Conservation (phyloP, 148 eudicot species). For the Salicornia ramosissima region DNA sequence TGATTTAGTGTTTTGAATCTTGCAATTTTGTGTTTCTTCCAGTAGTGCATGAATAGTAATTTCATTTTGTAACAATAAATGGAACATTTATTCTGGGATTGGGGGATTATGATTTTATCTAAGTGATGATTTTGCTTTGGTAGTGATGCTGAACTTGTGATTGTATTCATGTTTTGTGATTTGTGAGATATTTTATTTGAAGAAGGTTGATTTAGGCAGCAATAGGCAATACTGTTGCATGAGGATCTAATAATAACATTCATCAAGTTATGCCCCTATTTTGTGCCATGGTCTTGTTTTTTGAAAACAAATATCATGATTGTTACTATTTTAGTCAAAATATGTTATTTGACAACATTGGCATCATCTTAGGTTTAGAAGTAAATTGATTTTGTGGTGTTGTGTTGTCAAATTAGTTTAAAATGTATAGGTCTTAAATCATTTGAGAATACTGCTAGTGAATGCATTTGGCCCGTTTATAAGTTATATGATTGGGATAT, state of each 20-base stretch:
- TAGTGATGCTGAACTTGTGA: neutral
- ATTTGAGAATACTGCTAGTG: neutral
- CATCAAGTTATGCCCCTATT: neutral
- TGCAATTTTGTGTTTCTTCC: neutral
- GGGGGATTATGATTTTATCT: neutral
- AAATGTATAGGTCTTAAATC: neutral
- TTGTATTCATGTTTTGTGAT: too few species aligned
- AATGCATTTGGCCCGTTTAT: neutral
- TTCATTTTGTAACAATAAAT: neutral
- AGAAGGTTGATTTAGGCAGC: neutral
- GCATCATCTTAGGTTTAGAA: neutral
- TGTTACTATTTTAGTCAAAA: neutral
- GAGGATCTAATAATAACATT: neutral
- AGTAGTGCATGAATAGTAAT: neutral
- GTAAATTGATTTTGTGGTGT: neutral
- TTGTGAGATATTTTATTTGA: neutral
- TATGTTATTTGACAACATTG: neutral
- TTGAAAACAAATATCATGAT: too few species aligned
- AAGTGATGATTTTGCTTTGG: neutral
- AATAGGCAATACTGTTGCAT: neutral
- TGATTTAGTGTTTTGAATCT: neutral
- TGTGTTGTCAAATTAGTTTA: constrained; percentile 1
- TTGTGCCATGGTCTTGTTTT: neutral
- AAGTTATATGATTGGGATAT: neutral
- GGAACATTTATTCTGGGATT: too few species aligned